These are phyloP conservation scores for Septoria linicola DNA, from an alignment of 2,329 filamentous ascomycete genomes.

Conservation along the genomic window DNA sequence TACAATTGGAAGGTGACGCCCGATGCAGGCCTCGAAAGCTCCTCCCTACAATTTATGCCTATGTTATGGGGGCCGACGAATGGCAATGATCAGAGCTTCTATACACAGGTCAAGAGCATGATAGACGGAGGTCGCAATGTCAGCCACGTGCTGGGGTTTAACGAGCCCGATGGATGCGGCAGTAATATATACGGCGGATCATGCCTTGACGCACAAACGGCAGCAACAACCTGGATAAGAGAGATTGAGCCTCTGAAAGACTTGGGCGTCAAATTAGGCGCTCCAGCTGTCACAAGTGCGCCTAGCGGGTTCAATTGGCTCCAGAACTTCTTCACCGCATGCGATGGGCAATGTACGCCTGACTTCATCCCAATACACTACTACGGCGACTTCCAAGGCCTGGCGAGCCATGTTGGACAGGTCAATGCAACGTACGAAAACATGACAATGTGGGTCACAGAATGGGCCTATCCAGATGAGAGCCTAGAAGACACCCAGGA, in stretches of 20 bases:
- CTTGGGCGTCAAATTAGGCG: constrained; percentile 63
- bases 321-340: constrained; percentile 63
- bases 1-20: constrained; percentile 71
- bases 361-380: constrained; percentile 55
- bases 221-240: constrained; percentile 67
- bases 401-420: constrained; percentile 66
- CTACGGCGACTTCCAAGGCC: constrained; percentile 65
- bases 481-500: constrained; percentile 57
- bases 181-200: constrained; percentile 58
- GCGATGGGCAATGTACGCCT: constrained; percentile 45
- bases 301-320: constrained; percentile 65
- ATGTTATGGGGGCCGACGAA: constrained; percentile 70
- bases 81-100: constrained; percentile 58
- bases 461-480: constrained; percentile 64
- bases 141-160: constrained; percentile 70
- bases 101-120: constrained; percentile 56
- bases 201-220: constrained; percentile 57
- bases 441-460: constrained; percentile 72
- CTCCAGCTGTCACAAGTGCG: constrained; percentile 68
- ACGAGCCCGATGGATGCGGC: constrained; percentile 68
- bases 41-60: constrained; percentile 70
- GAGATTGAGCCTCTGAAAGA: constrained; percentile 68
- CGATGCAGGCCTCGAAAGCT: constrained; percentile 37
- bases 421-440: constrained; percentile 52
- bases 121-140: constrained; percentile 59